Evolutionary conservation across 2,329 filamentous ascomycete genomes (phyloP).

Genomic region (Penicillium sp.): DNA sequence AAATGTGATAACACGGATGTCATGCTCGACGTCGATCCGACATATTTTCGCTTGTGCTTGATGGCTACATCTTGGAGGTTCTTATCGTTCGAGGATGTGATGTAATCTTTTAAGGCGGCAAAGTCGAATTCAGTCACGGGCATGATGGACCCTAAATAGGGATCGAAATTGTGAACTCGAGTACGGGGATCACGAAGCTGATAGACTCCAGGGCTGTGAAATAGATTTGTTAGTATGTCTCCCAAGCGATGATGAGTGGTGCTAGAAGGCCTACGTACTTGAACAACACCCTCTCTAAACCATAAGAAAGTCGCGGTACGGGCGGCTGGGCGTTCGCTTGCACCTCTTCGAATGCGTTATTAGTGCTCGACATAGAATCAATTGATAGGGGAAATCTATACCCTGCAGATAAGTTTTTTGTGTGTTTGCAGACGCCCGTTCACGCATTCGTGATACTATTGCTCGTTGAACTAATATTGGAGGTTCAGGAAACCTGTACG

Average conservation of each 20-base stretch:
- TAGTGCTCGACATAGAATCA: neutral
- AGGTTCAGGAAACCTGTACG: neutral
- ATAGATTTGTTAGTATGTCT: neutral
- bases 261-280: constrained; percentile 58
- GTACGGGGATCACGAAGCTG: constrained; percentile 87
- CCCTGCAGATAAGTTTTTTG: neutral
- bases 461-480: neutral
- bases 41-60: constrained; percentile 74
- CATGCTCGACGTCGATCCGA: constrained; percentile 97
- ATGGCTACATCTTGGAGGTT: constrained; percentile 72
- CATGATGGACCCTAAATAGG: constrained; percentile 92
- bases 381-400: neutral
- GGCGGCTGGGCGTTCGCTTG: constrained; percentile 51
- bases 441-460: neutral
- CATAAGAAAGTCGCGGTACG: constrained; percentile 71
- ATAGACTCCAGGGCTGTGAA: constrained; percentile 74
- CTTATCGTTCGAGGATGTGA: constrained; percentile 86
- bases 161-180: constrained; percentile 94
- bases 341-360: constrained; percentile 34
- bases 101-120: constrained; percentile 79
- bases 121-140: constrained; percentile 93
- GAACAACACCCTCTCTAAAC: constrained; percentile 89
- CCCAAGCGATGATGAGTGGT: neutral
- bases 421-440: neutral
- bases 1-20: constrained; percentile 86